phyloP scores from a whole-genome alignment of 1,284 basidiomycete species.

The Trametes hirsuta region DNA sequence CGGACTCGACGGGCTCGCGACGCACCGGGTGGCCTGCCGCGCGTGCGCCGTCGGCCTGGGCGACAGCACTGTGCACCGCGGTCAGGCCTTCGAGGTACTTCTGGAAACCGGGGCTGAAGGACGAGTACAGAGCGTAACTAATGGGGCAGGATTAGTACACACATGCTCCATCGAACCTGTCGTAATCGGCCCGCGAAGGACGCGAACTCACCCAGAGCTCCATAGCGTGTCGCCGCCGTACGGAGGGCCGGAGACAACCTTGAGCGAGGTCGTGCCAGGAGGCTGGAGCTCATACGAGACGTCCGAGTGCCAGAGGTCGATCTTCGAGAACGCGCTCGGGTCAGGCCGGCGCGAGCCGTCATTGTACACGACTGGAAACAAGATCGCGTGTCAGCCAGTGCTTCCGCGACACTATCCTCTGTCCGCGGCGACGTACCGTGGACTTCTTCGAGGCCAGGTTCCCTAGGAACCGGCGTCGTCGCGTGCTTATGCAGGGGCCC shows the following conservation, averaged over 20 bases:
- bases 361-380: constrained; percentile 63
- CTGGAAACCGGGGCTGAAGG: constrained; percentile 68
- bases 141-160: constrained; percentile 19
- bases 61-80: constrained; percentile 70
- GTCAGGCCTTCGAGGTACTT: constrained; percentile 66
- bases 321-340: constrained; percentile 67
- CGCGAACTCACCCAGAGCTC: constrained; percentile 59
- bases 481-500: constrained; percentile 85
- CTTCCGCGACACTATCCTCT: neutral
- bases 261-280: constrained; percentile 71
- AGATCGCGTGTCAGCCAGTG: constrained; percentile 5
- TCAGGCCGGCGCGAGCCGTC: constrained; percentile 73
- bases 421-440: constrained; percentile 53
- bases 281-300: constrained; percentile 80
- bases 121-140: constrained; percentile 72
- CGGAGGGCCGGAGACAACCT: constrained; percentile 65
- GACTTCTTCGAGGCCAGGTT: constrained; percentile 75
- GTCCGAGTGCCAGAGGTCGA: constrained; percentile 85
- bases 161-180: neutral
- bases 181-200: neutral
- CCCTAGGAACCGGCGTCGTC: constrained; percentile 74
- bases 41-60: constrained; percentile 68
- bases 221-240: constrained; percentile 73
- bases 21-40: constrained; percentile 68
- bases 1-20: constrained; percentile 68